Conservation (phyloP, 2,329 filamentous ascomycete genomes). For the Fusarium dimerum region DNA sequence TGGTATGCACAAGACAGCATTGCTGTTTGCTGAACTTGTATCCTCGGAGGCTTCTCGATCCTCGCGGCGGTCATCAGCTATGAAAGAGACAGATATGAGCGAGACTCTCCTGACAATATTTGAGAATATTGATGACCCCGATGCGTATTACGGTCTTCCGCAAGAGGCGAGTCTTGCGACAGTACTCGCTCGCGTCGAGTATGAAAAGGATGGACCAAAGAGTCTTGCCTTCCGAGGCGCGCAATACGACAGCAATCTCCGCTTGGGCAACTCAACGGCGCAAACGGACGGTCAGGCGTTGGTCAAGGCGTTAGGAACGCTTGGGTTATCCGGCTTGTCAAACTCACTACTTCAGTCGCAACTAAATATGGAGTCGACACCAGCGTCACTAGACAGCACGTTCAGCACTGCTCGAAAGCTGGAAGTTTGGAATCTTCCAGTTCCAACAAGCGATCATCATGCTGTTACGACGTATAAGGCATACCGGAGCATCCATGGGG, state of each 20-base stretch:
- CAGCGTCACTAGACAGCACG: conserved; percentile 67
- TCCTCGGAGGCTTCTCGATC: conserved; percentile 56
- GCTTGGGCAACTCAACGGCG: conserved; percentile 56
- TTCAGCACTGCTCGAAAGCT: conserved; percentile 79
- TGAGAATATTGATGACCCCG: conserved; percentile 90
- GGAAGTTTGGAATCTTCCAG: conserved; percentile 89
- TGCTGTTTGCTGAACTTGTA: conserved; percentile 79
- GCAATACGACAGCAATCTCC: conserved; percentile 83
- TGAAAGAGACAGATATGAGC: conserved; percentile 56
- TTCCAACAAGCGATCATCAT: conserved; percentile 64
- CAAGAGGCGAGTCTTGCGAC: conserved; percentile 75
- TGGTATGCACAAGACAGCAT: conserved; percentile 82
- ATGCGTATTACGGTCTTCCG: conserved; percentile 90
- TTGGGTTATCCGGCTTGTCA: conserved; percentile 85
- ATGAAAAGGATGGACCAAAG: conserved; percentile 85
- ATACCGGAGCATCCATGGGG: conserved; percentile 76
- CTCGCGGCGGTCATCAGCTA: conserved; percentile 67
- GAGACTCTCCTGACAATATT: conserved; percentile 81
- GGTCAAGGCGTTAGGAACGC: conserved; percentile 73
- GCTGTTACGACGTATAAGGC: conserved; percentile 74
- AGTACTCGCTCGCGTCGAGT: conserved; percentile 80
- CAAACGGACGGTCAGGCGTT: conserved; percentile 66
- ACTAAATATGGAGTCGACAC: conserved; percentile 57
- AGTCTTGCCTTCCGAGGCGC: conserved; percentile 89
- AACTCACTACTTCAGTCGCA: conserved; percentile 74